Conservation (phyloP, 768 basidiomycete species). For the Panellus pusillus region DNA sequence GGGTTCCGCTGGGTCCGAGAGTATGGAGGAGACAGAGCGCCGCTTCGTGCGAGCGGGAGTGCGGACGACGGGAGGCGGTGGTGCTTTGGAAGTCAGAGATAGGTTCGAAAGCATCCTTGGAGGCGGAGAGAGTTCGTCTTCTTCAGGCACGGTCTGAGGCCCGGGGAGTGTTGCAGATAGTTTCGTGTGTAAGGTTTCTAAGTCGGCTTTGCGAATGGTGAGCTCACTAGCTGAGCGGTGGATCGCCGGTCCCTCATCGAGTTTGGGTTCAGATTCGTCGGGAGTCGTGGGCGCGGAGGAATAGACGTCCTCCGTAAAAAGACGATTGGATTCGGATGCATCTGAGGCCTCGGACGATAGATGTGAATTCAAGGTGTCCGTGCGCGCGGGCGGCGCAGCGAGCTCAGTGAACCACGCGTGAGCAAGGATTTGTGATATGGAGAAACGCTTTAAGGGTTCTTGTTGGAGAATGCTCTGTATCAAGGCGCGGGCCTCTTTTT, state of each 20-base stretch:
- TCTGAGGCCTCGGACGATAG: constrained; percentile 57
- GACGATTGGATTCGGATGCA: constrained; percentile 48
- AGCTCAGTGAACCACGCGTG: constrained; percentile 81
- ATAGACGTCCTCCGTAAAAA: constrained; percentile 32
- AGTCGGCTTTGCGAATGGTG: constrained; percentile 54
- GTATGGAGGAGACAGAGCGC: constrained; percentile 87
- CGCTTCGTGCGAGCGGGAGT: constrained; percentile 96
- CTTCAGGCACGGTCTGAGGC: constrained; percentile 56
- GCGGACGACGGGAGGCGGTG: constrained; percentile 68
- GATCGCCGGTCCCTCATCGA: constrained; percentile 39
- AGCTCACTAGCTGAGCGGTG: constrained; percentile 57
- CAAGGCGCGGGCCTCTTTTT: constrained; percentile 80
- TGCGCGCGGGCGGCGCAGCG: constrained; percentile 1
- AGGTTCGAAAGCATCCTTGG: constrained; percentile 27
- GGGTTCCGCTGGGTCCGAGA: constrained; percentile 63
- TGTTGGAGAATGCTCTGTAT: constrained; percentile 74
- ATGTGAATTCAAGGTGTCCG: constrained; percentile 32
- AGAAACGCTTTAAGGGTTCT: constrained; percentile 72
- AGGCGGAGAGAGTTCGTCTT: constrained; percentile 38
- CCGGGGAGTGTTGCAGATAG: constrained; percentile 29
- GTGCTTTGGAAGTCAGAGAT: constrained; percentile 35
- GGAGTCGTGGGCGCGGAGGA: constrained; percentile 60
- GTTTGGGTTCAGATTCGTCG: constrained; percentile 38
- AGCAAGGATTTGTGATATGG: constrained; percentile 81
- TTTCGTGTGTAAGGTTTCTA: constrained; percentile 38